These are phyloP conservation scores for Adansonia rubrostipa DNA, from an alignment of 441 rosid genomes.

Conservation along the genomic window DNA sequence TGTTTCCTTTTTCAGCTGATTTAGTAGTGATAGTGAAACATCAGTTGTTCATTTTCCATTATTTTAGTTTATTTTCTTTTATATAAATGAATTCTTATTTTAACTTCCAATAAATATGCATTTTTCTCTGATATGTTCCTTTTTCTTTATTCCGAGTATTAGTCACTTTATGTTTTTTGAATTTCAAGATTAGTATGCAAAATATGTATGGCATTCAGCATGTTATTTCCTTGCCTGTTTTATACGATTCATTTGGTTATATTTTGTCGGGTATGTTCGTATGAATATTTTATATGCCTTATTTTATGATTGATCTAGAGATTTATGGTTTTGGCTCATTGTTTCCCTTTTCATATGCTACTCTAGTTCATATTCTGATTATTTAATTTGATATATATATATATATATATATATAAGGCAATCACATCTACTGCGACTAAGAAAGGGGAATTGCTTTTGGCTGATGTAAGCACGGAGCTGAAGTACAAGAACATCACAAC, in stretches of 20 bases:
- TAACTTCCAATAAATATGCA: too few relatives aligned
- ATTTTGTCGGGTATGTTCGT: not conserved
- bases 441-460: constrained; percentile 76
- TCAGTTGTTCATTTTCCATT: not conserved
- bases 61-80: not conserved
- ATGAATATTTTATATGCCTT: not conserved
- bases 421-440: constrained; percentile 74
- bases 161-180: not conserved
- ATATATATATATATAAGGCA: constrained; percentile 46
- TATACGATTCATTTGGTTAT: not conserved
- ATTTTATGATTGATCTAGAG: not conserved
- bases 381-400: constrained; percentile 10
- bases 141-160: not conserved
- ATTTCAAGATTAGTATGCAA: not conserved
- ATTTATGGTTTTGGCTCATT: not conserved
- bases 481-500: constrained; percentile 86
- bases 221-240: not conserved
- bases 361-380: constrained; percentile 4
- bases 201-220: not conserved
- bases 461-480: constrained; percentile 75
- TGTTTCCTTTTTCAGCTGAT: not conserved
- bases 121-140: not conserved
- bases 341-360: not conserved
- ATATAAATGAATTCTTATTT: not conserved
- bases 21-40: not conserved